These are phyloP conservation scores for Tetragonia tetragonoides DNA, from an alignment of 148 eudicot genomes.

Conservation along the genomic window DNA sequence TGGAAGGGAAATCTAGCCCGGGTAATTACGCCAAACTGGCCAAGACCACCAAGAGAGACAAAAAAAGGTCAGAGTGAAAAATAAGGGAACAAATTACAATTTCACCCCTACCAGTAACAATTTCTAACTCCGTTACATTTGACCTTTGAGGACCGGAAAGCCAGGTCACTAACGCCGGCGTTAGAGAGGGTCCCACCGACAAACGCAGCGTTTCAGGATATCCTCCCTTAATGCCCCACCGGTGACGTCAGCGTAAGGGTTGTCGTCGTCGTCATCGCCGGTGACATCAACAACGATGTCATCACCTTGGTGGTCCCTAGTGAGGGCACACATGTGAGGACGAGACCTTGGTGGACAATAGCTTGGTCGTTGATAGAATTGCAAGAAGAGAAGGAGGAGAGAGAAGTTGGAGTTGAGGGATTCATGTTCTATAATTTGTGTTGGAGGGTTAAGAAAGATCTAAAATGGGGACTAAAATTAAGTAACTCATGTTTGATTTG, in stretches of 20 bases:
- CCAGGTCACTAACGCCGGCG: constrained; percentile 88
- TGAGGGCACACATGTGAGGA: constrained; percentile 45
- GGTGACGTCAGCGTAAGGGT: constrained; percentile 53
- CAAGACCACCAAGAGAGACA: constrained; percentile 83
- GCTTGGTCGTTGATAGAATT: constrained; percentile 82
- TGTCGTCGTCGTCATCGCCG: neutral
- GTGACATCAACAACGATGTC: constrained; percentile 15
- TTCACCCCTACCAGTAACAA: constrained; percentile 86
- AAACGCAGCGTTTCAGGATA: constrained; percentile 58
- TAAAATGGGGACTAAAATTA: too few relatives aligned
- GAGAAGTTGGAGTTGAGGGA: too few relatives aligned
- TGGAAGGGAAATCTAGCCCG: constrained; percentile 70
- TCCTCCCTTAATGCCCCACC: constrained; percentile 91
- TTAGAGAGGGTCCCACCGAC: constrained; percentile 88
- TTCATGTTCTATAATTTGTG: too few relatives aligned
- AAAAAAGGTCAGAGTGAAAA: constrained; percentile 50
- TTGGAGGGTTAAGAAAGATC: too few relatives aligned
- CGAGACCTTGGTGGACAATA: constrained; percentile 53
- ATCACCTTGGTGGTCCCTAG: neutral
- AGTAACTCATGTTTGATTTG: too few relatives aligned
- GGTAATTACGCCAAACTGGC: constrained; percentile 84
- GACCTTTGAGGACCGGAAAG: constrained; percentile 74
- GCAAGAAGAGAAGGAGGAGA: too few relatives aligned
- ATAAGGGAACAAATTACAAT: constrained; percentile 42
- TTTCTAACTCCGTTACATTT: constrained; percentile 76